These are phyloP conservation scores for Acanthamoeba culbertsoni DNA, from an alignment of 208 protist species.

Conservation along the genomic window DNA sequence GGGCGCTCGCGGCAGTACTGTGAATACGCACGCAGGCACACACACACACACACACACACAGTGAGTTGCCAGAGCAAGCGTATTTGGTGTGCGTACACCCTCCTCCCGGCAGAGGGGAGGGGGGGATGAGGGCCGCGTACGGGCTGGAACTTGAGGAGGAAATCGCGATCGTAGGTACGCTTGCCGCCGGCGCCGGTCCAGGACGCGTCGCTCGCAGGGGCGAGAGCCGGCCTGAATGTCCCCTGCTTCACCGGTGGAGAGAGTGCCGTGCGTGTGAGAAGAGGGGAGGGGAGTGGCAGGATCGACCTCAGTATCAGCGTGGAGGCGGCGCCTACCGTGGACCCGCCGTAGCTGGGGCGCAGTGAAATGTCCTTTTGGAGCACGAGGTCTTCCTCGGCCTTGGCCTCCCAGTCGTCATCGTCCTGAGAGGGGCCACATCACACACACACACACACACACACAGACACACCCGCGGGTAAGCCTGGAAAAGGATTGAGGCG, in stretches of 20 bases:
- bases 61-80: too few relatives aligned
- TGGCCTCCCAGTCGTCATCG: conserved; percentile 52
- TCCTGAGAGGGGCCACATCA: too few relatives aligned
- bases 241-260: too few relatives aligned
- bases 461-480: too few relatives aligned
- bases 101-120: too few relatives aligned
- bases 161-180: conserved; percentile 17
- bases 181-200: neutral
- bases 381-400: conserved; percentile 42
- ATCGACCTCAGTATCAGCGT: too few relatives aligned
- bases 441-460: too few relatives aligned
- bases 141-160: conserved; percentile 50
- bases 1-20: conserved; percentile 31
- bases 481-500: too few relatives aligned
- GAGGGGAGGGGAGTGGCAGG: too few relatives aligned
- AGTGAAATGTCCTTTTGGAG: conserved; percentile 32
- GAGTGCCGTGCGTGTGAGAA: too few relatives aligned
- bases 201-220: neutral
- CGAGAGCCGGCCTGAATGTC: neutral
- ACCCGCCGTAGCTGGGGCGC: neutral
- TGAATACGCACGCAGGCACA: neutral
- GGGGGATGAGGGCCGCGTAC: neutral
- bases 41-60: too few relatives aligned
- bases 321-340: neutral
- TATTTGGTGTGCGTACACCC: too few relatives aligned